Conservation (phyloP, 331 rosid species). For the Phaseolus coccineus region DNA sequence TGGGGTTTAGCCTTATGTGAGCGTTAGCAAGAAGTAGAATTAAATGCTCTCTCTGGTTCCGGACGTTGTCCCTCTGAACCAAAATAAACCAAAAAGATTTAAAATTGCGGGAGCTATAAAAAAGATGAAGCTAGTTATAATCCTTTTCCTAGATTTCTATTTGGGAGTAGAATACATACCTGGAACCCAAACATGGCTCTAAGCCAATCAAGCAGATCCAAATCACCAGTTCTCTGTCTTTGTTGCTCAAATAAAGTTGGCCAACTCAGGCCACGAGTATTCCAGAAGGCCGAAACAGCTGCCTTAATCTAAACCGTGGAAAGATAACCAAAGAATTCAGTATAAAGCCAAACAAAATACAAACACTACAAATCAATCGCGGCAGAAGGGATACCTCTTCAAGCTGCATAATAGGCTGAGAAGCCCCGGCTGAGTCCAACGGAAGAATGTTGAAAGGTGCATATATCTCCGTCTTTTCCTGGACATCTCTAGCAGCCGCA, state of each 20-base stretch:
- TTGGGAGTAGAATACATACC: slow-evolving; percentile 56
- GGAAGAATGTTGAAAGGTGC: slow-evolving; percentile 97
- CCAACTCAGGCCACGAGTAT: slow-evolving; percentile 88
- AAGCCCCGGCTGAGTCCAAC: slow-evolving; percentile 94
- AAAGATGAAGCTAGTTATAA: slow-evolving; percentile 18
- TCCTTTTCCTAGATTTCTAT: slow-evolving; percentile 2
- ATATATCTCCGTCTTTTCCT: slow-evolving; percentile 93
- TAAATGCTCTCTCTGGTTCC: slow-evolving; percentile 98
- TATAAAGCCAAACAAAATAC: slow-evolving; percentile 39
- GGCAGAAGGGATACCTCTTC: slow-evolving; percentile 71
- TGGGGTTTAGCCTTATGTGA: slow-evolving; percentile 90
- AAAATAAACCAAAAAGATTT: slow-evolving; percentile 48
- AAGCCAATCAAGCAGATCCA: slow-evolving; percentile 94
- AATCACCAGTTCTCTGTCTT: slow-evolving; percentile 81
- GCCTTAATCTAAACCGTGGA: slow-evolving; percentile 75
- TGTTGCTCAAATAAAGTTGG: slow-evolving; percentile 80
- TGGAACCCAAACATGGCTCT: slow-evolving; percentile 97
- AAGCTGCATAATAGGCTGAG: slow-evolving; percentile 95
- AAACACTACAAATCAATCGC: slow-evolving; percentile 2
- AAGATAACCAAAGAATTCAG: slow-evolving; percentile 41
- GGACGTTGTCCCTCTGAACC: slow-evolving; percentile 84
- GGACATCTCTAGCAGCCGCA: slow-evolving; percentile 98
- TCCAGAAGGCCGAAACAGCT: slow-evolving; percentile 79
- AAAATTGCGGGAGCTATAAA: slow-evolving; percentile 18
- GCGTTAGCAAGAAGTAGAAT: slow-evolving; percentile 84